Base-by-base conservation (phyloP, 495 filamentous ascomycete species). In the Cairneyella variabilis region DNA sequence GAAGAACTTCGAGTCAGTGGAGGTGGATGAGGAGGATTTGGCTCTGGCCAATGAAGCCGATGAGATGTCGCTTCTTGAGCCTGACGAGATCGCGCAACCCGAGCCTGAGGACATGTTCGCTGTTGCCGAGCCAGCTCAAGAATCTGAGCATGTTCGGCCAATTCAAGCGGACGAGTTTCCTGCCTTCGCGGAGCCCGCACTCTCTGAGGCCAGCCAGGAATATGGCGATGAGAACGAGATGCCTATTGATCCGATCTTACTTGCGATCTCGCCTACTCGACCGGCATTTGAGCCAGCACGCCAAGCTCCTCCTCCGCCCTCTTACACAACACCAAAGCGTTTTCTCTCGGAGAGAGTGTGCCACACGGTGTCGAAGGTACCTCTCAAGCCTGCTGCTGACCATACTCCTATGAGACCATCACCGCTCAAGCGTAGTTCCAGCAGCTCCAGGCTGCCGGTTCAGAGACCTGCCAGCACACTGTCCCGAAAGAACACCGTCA, bases 361-460 rank as follows among this genome's bases (percentile, higher is more conserved):
- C 51, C 82, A 88, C 61, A 91, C 87, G 0, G 79, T 87, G 0
- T 84, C 82, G 12, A 91, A 90, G 69, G 84, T 91, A 0, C 86
- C 88, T 3, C 68, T 91, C 22, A 88, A 86, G 66, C 73, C 81
- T 0, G 83, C 82, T 38, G 85, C 83, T 14, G 75, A 86, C 0
- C 74, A 79, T 49, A 66, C 39, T 53, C 61, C 58, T 3, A 56
- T 60, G 50, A 26, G 51, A 22, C 54, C 51, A n/a, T 55, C 57
- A 18, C 51, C 61, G n/a, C 39, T 48, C 30, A 64, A 64, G 48
- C 53, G 57, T 9, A 60, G 57, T 46, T 51, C 49, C 4, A 87
- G 72, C 64, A 81, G 59, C 68, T 85, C 68, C 64, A 79, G 48
- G 50, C 74, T 65, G 67, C 77, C 54, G 17, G 57, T 54, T 27